Evolutionary conservation across 2,329 filamentous ascomycete genomes (phyloP).

Genomic region (Scedosporium boydii): DNA sequence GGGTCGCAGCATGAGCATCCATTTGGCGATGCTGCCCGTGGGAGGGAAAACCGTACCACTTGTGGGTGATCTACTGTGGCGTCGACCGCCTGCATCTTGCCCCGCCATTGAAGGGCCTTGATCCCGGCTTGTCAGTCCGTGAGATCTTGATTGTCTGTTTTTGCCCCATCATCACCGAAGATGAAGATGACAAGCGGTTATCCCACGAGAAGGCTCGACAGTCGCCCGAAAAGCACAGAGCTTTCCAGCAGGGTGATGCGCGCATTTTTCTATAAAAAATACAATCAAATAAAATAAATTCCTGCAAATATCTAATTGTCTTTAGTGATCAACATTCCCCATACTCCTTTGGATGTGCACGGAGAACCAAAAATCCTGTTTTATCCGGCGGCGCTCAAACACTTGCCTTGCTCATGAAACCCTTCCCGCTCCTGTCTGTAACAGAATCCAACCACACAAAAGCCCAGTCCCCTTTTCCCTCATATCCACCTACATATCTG

Average conservation of each 20-base stretch:
- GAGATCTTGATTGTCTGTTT: no score
- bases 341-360: neutral
- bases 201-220: no score
- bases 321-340: neutral
- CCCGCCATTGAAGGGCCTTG: no score
- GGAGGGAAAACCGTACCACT: neutral
- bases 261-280: no score
- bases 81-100: no score
- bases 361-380: neutral
- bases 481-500: neutral
- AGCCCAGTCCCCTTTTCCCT: neutral
- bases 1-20: neutral
- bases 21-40: neutral
- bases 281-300: no score
- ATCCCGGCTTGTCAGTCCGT: no score
- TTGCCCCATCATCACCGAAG: no score
- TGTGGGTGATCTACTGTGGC: no score
- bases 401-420: neutral
- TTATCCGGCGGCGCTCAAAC: slow-evolving; percentile 1
- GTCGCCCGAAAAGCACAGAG: no score
- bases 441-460: slow-evolving; percentile 1
- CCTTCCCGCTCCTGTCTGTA: neutral
- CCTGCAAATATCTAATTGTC: neutral
- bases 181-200: no score
- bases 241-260: no score